A percentile compares a stretch with the other conserved stretches of the same genome.
Conservation (phyloP, 2,329 filamentous ascomycete species). For the Scytalidium lignicola region DNA sequence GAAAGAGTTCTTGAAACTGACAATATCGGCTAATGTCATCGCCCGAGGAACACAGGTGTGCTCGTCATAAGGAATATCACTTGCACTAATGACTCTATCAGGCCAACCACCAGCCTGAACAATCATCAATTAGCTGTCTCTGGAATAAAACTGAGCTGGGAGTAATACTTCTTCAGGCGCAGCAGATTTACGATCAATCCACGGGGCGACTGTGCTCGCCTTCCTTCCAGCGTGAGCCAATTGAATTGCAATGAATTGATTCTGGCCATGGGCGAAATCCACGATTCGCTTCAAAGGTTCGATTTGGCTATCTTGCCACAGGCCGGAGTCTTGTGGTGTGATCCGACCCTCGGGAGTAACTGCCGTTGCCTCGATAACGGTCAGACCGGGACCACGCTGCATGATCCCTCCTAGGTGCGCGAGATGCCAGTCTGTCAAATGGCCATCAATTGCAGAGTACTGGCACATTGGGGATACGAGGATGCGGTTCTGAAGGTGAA, state of each 20-base stretch:
- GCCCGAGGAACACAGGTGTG: constrained; percentile 50
- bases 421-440: constrained; percentile 75
- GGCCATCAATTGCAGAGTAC: constrained; percentile 63
- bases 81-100: constrained; percentile 47
- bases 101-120: constrained; percentile 58
- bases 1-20: constrained; percentile 57
- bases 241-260: constrained; percentile 73
- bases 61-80: constrained; percentile 49
- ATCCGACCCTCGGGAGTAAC: constrained; percentile 76
- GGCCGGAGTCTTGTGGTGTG: constrained; percentile 70
- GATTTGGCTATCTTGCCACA: constrained; percentile 84
- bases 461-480: constrained; percentile 61
- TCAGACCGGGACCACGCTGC: constrained; percentile 66
- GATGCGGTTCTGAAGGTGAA: constrained; percentile 65
- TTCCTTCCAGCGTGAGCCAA: constrained; percentile 76
- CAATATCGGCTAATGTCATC: constrained; percentile 65
- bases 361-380: constrained; percentile 73
- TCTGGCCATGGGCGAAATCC: constrained; percentile 76
- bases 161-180: constrained; percentile 46
- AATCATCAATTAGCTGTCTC: too few species aligned
- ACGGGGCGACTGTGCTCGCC: constrained; percentile 56
- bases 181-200: constrained; percentile 50
- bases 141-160: too few species aligned
- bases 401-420: constrained; percentile 78
- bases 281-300: constrained; percentile 63